These are phyloP conservation scores for Trichosporon sp. DNA, from an alignment of 1,284 basidiomycete species.

Conservation along the genomic window DNA sequence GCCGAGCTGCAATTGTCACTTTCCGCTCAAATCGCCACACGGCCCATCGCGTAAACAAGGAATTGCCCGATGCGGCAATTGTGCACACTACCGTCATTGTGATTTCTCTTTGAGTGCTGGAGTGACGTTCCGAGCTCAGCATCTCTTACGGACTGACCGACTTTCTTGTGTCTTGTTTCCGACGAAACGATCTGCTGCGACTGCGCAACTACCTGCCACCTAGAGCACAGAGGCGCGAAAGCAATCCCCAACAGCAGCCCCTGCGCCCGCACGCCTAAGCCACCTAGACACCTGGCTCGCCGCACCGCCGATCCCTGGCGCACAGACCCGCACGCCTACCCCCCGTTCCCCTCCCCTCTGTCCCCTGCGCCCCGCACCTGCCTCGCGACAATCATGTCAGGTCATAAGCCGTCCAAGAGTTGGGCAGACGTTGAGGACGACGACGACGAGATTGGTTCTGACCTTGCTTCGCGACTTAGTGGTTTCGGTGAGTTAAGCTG, in stretches of 20 bases:
- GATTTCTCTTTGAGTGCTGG: not conserved
- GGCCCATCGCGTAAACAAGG: not conserved
- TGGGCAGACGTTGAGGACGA: conserved; percentile 32
- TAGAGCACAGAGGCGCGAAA: no score
- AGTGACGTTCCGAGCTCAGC: not conserved
- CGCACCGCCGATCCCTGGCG: not conserved
- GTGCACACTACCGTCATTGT: not conserved
- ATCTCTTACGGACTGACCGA: not conserved
- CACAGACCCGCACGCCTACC: conserved; percentile 2
- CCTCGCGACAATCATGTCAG: not conserved
- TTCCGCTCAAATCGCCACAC: not conserved
- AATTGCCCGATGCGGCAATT: not conserved
- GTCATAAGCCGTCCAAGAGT: conserved; percentile 14
- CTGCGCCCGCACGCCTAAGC: not conserved
- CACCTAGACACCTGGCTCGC: not conserved
- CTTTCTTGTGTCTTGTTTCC: not conserved
- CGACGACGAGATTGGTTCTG: conserved; percentile 19
- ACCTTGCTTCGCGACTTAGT: conserved; percentile 16
- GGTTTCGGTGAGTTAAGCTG: conserved; percentile 18
- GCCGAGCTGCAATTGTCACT: not conserved
- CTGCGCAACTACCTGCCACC: not conserved
- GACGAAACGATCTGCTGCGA: not conserved
- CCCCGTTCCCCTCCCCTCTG: not conserved
- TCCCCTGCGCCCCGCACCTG: not conserved
- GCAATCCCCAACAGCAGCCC: no score